Evolutionary conservation across 179 eudicot species (phyloP), one percentile per base, ranked within the genome.

Genomic region (Camellia oleifera): DNA sequence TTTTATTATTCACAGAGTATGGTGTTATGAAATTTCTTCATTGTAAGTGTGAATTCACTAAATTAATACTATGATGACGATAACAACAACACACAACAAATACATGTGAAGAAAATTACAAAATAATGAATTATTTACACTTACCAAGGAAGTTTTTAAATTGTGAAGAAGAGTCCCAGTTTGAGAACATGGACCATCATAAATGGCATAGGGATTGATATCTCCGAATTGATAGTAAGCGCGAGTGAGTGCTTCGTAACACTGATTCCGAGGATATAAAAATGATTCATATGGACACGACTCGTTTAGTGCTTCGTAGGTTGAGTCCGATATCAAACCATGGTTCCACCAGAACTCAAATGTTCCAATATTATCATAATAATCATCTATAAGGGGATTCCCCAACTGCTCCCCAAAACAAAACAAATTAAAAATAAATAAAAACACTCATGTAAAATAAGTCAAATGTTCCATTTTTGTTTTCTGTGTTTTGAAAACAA

Each of bases 261-360:
- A 91, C 10, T 65, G 80, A 12, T 78, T 80, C 45, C 75, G 69
- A 0, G 92, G 91, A 83, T 84, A 85, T 74, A 88, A 50, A 60
- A 88, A 83, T 9, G 92, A 91, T 64, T 77, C 90, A 32, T 53
- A 65, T 73, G 85, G 81, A 74, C 94, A 91, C 4, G 83, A 79
- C 12, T 79, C 58, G 46, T 87, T 89, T 63, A 32, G 40, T 87
- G 81, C 75, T 40, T 73, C 68, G 77, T 85, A 87, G 3, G 88
- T 86, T 44, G 85, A 18, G 48, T 84, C 85, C 7, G 92, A 85
- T 14, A 89, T 88, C 77, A 91, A 77, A 7, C 94, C 94, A 76
- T 91, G 94, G 81, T 85, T 91, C 87, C 81, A 89, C 94, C 94
- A 91, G 56, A 85, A 88, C 84, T 89, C 89, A 62, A 86, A 91